Conservation (phyloP, 1,284 basidiomycete species). For the Ustilago esculenta region DNA sequence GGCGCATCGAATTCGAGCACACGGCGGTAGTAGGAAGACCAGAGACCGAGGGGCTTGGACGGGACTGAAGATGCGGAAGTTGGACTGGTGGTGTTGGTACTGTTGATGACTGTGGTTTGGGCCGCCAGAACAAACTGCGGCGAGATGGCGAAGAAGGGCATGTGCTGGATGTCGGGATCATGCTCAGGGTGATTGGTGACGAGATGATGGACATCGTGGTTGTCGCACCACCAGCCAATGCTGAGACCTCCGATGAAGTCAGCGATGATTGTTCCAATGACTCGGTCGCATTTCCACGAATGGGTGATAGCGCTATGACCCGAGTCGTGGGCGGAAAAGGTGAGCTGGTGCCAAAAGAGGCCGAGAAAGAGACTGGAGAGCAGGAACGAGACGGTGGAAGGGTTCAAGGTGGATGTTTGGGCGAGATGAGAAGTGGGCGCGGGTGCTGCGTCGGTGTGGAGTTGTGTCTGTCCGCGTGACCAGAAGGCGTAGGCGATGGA, state of each 20-base stretch:
- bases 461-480: conserved; percentile 35
- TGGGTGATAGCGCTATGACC: conserved; percentile 95
- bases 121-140: conserved; percentile 74
- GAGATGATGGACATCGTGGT: conserved; percentile 96
- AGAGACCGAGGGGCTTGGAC: conserved; percentile 71
- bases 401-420: not conserved
- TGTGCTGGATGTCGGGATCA: conserved; percentile 87
- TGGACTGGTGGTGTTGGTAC: not conserved
- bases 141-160: conserved; percentile 95
- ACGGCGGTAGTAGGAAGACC: conserved; percentile 94
- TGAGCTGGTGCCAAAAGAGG: conserved; percentile 91
- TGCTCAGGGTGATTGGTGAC: conserved; percentile 98
- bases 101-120: conserved; percentile 33
- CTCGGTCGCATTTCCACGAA: conserved; percentile 81
- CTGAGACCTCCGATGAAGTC: conserved; percentile 91
- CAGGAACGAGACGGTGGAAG: conserved; percentile 69
- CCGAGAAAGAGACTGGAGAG: conserved; percentile 82
- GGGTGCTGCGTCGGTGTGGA: conserved; percentile 1
- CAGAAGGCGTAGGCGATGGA: conserved; percentile 74
- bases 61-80: not conserved
- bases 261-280: conserved; percentile 82
- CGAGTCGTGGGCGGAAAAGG: conserved; percentile 91
- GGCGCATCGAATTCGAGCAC: conserved; percentile 82
- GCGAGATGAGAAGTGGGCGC: not conserved
- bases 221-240: conserved; percentile 97